Conservation (phyloP, 2,329 filamentous ascomycete species). For the Amauroascus niger region DNA sequence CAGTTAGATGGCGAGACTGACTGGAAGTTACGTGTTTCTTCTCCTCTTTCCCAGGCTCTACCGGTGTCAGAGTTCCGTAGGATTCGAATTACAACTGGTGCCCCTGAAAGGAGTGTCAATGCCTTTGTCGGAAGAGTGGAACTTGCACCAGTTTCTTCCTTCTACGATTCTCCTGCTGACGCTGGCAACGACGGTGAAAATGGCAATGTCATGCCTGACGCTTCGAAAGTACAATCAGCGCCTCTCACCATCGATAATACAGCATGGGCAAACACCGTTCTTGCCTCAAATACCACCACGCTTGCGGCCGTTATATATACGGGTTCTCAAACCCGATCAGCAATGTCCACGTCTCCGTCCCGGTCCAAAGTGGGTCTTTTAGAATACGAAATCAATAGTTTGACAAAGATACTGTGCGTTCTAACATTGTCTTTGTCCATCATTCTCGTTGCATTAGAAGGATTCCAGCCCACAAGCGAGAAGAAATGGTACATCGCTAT, state of each 20-base stretch:
- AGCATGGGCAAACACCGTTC: conserved; percentile 95
- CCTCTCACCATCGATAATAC: conserved; percentile 92
- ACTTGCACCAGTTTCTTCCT: conserved; percentile 47
- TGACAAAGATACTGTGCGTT: conserved; percentile 91
- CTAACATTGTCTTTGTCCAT: conserved; percentile 80
- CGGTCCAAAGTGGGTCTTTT: conserved; percentile 88
- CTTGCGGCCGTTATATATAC: conserved; percentile 90
- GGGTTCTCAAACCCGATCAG: conserved; percentile 84
- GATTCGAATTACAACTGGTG: conserved; percentile 66
- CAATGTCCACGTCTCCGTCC: conserved; percentile 82
- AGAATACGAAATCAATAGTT: conserved; percentile 91
- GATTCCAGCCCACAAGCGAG: conserved; percentile 52
- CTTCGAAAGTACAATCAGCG: conserved; percentile 45
- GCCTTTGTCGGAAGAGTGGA: conserved; percentile 88
- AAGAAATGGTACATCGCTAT: conserved; percentile 86
- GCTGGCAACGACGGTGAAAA: conserved; percentile 13
- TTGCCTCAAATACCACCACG: conserved; percentile 83
- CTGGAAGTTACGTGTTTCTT: conserved; percentile 90
- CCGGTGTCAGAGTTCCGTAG: conserved; percentile 58
- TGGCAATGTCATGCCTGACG: conserved; percentile 11
- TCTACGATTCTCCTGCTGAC: conserved; percentile 38
- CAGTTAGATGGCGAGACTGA: conserved; percentile 97
- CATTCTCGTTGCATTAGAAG: conserved; percentile 76
- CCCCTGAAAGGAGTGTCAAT: conserved; percentile 88
- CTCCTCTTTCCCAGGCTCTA: conserved; percentile 73